Percentiles rank a stretch among this genome's conserved stretches.
phyloP scores from a whole-genome alignment of 179 eudicot genomes.

The Amaranthus tricolor region DNA sequence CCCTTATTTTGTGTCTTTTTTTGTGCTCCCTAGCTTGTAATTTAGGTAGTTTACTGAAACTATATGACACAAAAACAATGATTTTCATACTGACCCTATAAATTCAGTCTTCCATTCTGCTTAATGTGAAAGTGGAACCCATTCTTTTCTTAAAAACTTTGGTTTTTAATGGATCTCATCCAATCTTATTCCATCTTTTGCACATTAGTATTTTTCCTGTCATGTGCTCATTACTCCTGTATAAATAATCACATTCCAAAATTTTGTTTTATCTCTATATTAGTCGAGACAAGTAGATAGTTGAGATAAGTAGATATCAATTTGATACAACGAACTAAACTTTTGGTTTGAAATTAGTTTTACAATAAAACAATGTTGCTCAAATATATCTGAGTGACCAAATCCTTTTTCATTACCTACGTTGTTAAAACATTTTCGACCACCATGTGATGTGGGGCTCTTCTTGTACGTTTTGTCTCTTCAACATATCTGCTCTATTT shows the following conservation, averaged over 20 bases:
- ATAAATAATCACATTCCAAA: neutral
- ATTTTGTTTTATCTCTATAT: neutral
- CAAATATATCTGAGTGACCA: neutral
- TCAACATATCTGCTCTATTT: no score
- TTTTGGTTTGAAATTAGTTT: neutral
- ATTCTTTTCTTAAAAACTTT: neutral
- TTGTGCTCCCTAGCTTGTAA: conserved; percentile 1
- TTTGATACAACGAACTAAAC: neutral
- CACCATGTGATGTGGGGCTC: no score
- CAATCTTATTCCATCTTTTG: neutral
- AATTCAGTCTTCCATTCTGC: neutral
- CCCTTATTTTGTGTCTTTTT: neutral
- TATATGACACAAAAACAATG: neutral
- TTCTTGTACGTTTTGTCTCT: no score
- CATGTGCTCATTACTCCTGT: neutral
- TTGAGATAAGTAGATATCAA: neutral
- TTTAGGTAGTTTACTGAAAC: neutral
- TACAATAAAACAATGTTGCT: neutral
- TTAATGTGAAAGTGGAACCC: neutral
- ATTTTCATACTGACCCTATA: neutral
- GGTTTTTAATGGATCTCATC: neutral
- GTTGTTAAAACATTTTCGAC: no score
- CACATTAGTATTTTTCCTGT: neutral
- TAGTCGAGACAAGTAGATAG: neutral
- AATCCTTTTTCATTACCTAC: neutral